A percentile compares a stretch with the other conserved stretches of the same genome.
Evolutionary conservation across 306 rosid genomes (phyloP).

Genomic region (Herpetospermum pedunculosum): DNA sequence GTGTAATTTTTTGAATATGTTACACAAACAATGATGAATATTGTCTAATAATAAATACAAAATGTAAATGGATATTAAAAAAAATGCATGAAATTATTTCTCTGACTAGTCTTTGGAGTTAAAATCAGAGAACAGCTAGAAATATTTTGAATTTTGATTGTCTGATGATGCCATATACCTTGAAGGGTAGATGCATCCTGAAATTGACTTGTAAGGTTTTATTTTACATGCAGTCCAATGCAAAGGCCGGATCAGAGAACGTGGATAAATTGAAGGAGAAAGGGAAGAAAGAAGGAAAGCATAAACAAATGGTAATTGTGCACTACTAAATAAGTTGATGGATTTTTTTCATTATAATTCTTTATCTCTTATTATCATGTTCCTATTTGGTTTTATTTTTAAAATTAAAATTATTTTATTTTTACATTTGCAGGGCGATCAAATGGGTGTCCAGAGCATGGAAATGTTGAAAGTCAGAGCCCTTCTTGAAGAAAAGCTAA

Average conservation of each 20-base stretch:
- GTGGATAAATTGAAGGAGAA: slow-evolving; percentile 29
- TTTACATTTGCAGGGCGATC: slow-evolving; percentile 31
- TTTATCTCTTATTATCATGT: background rate
- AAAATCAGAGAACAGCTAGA: background rate
- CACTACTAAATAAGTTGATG: slow-evolving; percentile 2
- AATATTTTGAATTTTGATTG: background rate
- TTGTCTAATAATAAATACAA: background rate
- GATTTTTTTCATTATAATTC: background rate
- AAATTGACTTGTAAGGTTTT: background rate
- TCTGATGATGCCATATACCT: background rate
- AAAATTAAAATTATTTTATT: background rate
- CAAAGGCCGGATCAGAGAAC: slow-evolving; percentile 19
- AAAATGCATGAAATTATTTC: no score
- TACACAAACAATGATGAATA: background rate
- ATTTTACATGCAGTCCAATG: slow-evolving; percentile 14
- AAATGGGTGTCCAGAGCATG: slow-evolving; percentile 51
- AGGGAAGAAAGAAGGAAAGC: slow-evolving; percentile 28
- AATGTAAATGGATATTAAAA: background rate
- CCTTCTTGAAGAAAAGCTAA: slow-evolving; percentile 66
- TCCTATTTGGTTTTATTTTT: background rate
- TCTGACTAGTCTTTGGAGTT: background rate
- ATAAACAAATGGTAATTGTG: slow-evolving; percentile 39
- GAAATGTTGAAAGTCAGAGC: slow-evolving; percentile 78
- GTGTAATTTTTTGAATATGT: background rate
- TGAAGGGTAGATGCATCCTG: background rate